These are phyloP conservation scores for Arthroderma sp. DNA, from an alignment of 2,329 filamentous ascomycete species.

Conservation along the genomic window DNA sequence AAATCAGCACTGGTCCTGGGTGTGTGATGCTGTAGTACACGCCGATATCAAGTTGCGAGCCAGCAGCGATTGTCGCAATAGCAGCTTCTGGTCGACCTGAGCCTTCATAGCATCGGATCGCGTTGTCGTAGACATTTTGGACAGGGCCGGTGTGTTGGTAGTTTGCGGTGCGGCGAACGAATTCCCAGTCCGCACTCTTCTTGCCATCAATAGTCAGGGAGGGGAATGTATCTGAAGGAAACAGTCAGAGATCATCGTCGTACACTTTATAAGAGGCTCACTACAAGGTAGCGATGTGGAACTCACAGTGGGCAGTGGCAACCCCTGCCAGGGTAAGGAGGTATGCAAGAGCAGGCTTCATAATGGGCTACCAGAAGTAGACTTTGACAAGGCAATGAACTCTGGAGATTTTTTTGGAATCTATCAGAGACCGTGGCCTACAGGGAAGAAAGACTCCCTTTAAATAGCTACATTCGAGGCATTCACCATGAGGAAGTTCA, in stretches of 20 bases:
- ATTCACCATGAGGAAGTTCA: not conserved
- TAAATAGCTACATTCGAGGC: not conserved
- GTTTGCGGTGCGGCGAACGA: conserved; percentile 3
- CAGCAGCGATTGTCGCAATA: conserved; percentile 7
- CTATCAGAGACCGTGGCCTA: not conserved
- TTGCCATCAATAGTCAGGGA: conserved; percentile 3
- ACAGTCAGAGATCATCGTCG: not conserved
- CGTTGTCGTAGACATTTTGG: conserved; percentile 3
- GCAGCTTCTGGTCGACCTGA: conserved; percentile 19
- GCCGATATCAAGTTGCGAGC: conserved; percentile 19
- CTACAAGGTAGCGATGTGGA: not conserved
- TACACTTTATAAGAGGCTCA: not conserved
- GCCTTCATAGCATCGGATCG: conserved; percentile 9
- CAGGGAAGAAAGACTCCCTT: not conserved
- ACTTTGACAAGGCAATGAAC: not conserved
- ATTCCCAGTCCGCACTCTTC: conserved; percentile 2
- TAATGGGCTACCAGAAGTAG: not conserved
- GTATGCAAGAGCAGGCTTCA: not conserved
- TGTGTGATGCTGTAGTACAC: conserved; percentile 42
- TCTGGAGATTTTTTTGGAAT: not conserved
- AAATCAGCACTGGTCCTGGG: conserved; percentile 42
- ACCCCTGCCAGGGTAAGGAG: not conserved
- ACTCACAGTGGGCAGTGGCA: conserved; percentile 1
- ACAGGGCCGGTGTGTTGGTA: conserved; percentile 5
- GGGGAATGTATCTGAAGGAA: conserved; percentile 3